Base-by-base conservation (phyloP, 306 rosid genomes). In the Cercis canadensis region DNA sequence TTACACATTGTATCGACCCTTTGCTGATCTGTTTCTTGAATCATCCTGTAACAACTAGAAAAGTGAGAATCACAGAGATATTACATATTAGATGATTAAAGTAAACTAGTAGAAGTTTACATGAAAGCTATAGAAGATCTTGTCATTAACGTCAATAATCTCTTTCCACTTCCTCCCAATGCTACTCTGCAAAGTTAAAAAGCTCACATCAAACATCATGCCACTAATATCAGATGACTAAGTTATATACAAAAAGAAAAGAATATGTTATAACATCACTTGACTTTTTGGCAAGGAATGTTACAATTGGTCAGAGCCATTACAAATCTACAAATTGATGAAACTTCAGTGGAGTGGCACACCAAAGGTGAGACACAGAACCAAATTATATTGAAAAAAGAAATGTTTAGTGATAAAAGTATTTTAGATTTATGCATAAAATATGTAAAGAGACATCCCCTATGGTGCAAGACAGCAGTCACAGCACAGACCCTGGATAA, bases 141-240 rank as follows among this genome's bases (percentile, higher is more conserved):
- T 91, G 63, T 95, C 99, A 11, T 71, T 78, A 16, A 79, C 77
- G 57, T 91, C 96, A 17, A 87, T 78, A 71, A 95, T 79, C 79
- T 95, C 96, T 96, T 92, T 95, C 99, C 97, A 95, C 85, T 91
- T 95, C 82, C 96, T 86, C 70, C 97, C 99, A 4, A 95, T 92
- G 85, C 92, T 53, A 92, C 86, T 92, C 99, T 95, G 84, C 83
- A 87, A 11, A 65, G 24, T 17, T 49, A 62, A 51, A 61, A 68
- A 24, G 56, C 61, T 62, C 61, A 60, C 14, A 47, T 32, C 51
- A 51, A 54, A 44, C 13, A 55, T 57, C 47, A 18, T 39, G 44
- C 72, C 6, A 17, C 12, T 70, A 41, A 44, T 14, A 43, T n/a
- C 59, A 55, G 47, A 43, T n/a, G 36, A 66, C 51, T 7, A 3